Evolutionary conservation across 805 yeast species (phyloP).

Genomic region (Saturnispora dispora): DNA sequence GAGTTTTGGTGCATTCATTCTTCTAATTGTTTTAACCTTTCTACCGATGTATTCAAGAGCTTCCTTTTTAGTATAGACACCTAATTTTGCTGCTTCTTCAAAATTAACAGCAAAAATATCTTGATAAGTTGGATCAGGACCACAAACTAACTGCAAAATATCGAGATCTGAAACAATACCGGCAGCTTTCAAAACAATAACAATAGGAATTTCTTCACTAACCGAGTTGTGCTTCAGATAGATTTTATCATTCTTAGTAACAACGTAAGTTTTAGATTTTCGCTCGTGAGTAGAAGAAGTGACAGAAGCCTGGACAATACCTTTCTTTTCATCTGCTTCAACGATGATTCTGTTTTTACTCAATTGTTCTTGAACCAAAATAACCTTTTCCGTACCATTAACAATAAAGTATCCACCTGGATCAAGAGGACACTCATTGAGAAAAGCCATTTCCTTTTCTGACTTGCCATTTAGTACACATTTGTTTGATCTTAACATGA

Average conservation of each 20-base stretch:
- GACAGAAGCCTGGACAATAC: slow-evolving; percentile 92
- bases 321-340: slow-evolving; percentile 93
- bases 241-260: slow-evolving; percentile 82
- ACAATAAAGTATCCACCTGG: slow-evolving; percentile 99
- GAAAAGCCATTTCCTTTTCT: slow-evolving; percentile 76
- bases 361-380: slow-evolving; percentile 91
- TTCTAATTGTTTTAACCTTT: slow-evolving; percentile 85
- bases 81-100: slow-evolving; percentile 84
- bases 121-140: slow-evolving; percentile 78
- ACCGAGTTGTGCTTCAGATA: slow-evolving; percentile 93
- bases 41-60: slow-evolving; percentile 88
- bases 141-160: slow-evolving; percentile 90
- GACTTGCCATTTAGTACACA: slow-evolving; percentile 76
- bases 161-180: slow-evolving; percentile 90
- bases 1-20: slow-evolving; percentile 74
- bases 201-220: slow-evolving; percentile 92
- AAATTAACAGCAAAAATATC: slow-evolving; percentile 88
- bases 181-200: slow-evolving; percentile 85
- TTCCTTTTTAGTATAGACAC: slow-evolving; percentile 84
- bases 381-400: slow-evolving; percentile 96
- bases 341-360: slow-evolving; percentile 96
- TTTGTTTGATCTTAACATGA: slow-evolving; percentile 89
- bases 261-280: slow-evolving; percentile 92
- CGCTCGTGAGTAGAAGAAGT: slow-evolving; percentile 98
- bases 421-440: slow-evolving; percentile 92